Percentiles rank a stretch among this genome's conserved stretches.
phyloP scores from a whole-genome alignment of 73 alveolate species.

The Loxodes magnus region DNA sequence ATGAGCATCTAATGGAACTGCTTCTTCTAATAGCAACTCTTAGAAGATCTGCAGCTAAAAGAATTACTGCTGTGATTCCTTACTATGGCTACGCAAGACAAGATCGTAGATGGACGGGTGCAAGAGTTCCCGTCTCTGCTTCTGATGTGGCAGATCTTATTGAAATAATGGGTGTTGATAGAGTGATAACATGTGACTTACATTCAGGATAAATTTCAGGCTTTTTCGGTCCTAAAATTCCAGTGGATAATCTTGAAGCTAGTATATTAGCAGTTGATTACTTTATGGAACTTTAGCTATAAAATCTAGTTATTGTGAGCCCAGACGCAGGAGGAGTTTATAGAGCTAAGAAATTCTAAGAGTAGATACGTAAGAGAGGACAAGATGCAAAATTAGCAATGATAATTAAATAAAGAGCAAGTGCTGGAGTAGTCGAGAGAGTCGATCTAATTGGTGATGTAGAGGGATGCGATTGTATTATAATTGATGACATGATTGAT shows the following conservation, averaged over 20 bases:
- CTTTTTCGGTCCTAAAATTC: constrained; percentile 72
- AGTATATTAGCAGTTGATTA: constrained; percentile 62
- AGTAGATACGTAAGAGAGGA: constrained; percentile 15
- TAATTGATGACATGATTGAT: constrained; percentile 84
- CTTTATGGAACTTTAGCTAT: constrained; percentile 29
- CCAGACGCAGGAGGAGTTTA: constrained; percentile 91
- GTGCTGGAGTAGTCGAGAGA: constrained; percentile 49
- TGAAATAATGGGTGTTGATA: constrained; percentile 46
- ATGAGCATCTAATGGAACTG: constrained; percentile 88
- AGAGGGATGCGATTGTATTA: constrained; percentile 50
- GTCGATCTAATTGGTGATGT: constrained; percentile 69
- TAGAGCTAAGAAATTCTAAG: constrained; percentile 33
- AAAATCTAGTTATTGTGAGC: constrained; percentile 64
- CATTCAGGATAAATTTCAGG: constrained; percentile 89
- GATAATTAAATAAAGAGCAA: constrained; percentile 66
- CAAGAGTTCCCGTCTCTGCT: constrained; percentile 80
- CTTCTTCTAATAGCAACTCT: constrained; percentile 69
- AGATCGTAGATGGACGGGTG: constrained; percentile 62
- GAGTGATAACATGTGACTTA: constrained; percentile 79
- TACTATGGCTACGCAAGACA: constrained; percentile 93
- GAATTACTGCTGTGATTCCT: constrained; percentile 83
- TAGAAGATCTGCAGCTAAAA: constrained; percentile 85
- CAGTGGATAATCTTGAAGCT: constrained; percentile 76
- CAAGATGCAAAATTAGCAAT: constrained; percentile 48
- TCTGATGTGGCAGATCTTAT: constrained; percentile 90